Percentiles rank a stretch among this genome's conserved stretches.
Evolutionary conservation across 1,139 yeast species (phyloP).

Genomic region (Pichia sp.): DNA sequence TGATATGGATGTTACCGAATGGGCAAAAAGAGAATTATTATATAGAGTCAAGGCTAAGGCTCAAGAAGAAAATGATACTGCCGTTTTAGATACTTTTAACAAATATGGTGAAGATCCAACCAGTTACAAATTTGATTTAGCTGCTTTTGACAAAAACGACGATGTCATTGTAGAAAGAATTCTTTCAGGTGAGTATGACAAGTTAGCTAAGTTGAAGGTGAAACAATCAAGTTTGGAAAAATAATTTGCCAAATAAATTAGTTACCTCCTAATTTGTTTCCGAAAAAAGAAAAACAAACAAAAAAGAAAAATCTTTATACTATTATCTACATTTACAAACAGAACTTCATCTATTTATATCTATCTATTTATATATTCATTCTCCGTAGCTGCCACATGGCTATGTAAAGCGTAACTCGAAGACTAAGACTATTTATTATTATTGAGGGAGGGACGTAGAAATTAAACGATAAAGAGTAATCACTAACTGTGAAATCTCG

Average conservation of each 20-base stretch:
- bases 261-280: too few relatives aligned
- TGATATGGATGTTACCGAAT: conserved; percentile 39
- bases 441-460: too few relatives aligned
- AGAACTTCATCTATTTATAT: not conserved
- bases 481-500: too few relatives aligned
- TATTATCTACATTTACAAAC: too few relatives aligned
- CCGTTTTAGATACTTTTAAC: conserved; percentile 38
- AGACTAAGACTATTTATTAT: too few relatives aligned
- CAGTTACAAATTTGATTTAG: conserved; percentile 44
- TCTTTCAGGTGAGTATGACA: conserved; percentile 80
- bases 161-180: conserved; percentile 77
- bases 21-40: conserved; percentile 83
- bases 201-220: conserved; percentile 60
- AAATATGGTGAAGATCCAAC: conserved; percentile 40
- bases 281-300: too few relatives aligned
- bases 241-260: not conserved
- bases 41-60: conserved; percentile 69
- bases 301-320: too few relatives aligned
- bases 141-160: conserved; percentile 64
- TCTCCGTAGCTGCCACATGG: not conserved
- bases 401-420: not conserved
- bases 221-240: conserved; percentile 16
- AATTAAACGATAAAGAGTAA: too few relatives aligned
- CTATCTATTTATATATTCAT: not conserved
- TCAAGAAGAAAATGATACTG: conserved; percentile 55